A percentile compares a stretch with the other conserved stretches of the same genome.
phyloP scores from a whole-genome alignment of 2,329 filamentous ascomycete genomes.

The Venturia carpophila region DNA sequence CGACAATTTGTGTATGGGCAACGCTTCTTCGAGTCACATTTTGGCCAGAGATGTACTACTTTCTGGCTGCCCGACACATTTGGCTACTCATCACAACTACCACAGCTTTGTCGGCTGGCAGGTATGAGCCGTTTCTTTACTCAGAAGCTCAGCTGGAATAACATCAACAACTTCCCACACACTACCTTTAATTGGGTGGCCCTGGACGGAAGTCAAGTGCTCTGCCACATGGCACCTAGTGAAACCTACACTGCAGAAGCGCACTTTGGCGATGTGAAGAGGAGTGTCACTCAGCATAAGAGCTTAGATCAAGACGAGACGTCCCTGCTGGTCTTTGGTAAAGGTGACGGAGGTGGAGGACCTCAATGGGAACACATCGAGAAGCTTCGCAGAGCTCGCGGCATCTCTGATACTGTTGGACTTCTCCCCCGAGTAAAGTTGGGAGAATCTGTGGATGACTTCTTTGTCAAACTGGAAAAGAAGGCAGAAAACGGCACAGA shows the following conservation, averaged over 20 bases:
- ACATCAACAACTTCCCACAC: conserved; percentile 98
- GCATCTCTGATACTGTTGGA: conserved; percentile 79
- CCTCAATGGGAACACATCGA: conserved; percentile 91
- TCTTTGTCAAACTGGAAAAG: conserved; percentile 77
- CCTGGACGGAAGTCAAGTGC: conserved; percentile 88
- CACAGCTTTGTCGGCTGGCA: conserved; percentile 86
- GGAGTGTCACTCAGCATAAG: conserved; percentile 88
- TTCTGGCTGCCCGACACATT: conserved; percentile 99
- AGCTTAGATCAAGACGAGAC: conserved; percentile 89
- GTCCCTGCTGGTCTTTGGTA: conserved; percentile 87
- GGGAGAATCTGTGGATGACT: conserved; percentile 85
- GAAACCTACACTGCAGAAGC: conserved; percentile 95
- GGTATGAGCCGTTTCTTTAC: conserved; percentile 96
- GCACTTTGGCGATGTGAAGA: conserved; percentile 86
- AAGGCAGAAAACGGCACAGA: conserved; percentile 60
- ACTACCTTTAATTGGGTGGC: conserved; percentile 99
- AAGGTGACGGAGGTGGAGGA: conserved; percentile 91
- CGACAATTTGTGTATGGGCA: conserved; percentile 95
- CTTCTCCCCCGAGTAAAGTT: conserved; percentile 80
- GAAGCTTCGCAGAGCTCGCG: conserved; percentile 86
- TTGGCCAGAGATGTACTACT: conserved; percentile 78
- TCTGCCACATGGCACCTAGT: conserved; percentile 93
- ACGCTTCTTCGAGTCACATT: conserved; percentile 86
- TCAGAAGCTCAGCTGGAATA: conserved; percentile 99
- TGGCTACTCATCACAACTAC: conserved; percentile 90